Evolutionary conservation across 1,284 basidiomycete genomes (phyloP).

Genomic region (Moesziomyces parantarcticus): DNA sequence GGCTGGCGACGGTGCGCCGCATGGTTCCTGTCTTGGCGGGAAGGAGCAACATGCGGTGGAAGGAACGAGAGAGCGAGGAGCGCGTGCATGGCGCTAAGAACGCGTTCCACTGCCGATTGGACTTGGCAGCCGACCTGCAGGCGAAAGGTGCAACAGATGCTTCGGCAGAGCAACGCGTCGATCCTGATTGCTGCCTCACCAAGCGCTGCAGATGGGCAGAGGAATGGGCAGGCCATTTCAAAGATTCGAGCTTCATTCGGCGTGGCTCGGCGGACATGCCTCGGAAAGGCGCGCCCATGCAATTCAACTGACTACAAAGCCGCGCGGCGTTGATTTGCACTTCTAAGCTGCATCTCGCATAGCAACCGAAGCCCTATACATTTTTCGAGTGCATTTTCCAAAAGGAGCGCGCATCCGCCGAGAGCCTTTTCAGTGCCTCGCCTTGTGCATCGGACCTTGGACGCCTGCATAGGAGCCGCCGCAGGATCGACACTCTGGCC

Average conservation of each 20-base stretch:
- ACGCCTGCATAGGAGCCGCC: conserved; percentile 15
- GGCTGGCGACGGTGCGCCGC: no score
- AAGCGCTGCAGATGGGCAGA: no score
- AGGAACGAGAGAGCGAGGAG: neutral
- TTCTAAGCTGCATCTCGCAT: conserved; percentile 40
- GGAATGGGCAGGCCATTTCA: neutral
- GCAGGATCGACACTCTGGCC: conserved; percentile 14
- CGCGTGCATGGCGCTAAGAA: conserved; percentile 17
- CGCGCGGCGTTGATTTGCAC: conserved; percentile 11
- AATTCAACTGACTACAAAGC: neutral
- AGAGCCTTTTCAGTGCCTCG: no score
- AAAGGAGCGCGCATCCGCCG: conserved; percentile 1
- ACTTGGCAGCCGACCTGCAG: conserved; percentile 33
- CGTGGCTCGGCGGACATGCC: conserved; percentile 13
- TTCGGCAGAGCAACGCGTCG: conserved; percentile 10
- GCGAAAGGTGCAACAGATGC: conserved; percentile 14
- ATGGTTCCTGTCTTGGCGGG: no score
- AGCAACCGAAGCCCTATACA: conserved; percentile 10
- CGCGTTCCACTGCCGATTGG: conserved; percentile 7
- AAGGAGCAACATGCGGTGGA: no score
- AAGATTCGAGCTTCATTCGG: neutral
- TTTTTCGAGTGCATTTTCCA: neutral
- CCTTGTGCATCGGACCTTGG: conserved; percentile 11
- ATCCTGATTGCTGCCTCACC: neutral
- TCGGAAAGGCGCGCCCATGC: neutral